These are phyloP conservation scores for Neofusicoccum umdonicola DNA, from an alignment of 2,329 filamentous ascomycete species.

Conservation along the genomic window DNA sequence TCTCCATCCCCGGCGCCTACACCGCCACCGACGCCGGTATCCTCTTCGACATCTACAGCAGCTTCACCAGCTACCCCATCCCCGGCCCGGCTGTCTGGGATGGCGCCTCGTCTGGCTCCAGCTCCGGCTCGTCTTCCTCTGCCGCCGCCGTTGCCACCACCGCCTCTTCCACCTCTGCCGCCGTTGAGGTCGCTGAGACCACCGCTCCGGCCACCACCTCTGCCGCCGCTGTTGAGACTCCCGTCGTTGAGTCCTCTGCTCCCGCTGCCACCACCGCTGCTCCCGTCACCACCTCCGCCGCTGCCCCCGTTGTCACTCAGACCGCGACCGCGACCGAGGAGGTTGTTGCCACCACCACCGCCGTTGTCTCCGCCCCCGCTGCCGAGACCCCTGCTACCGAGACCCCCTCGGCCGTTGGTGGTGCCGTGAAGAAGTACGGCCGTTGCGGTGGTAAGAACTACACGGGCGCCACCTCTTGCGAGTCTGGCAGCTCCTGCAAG, in stretches of 20 bases:
- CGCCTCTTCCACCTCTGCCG: constrained; percentile 19
- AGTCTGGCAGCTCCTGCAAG: constrained; percentile 36
- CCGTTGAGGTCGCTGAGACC: neutral
- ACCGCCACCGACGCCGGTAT: constrained; percentile 39
- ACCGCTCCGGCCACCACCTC: constrained; percentile 22
- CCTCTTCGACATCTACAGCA: constrained; percentile 42
- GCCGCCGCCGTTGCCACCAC: constrained; percentile 21
- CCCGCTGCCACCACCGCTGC: constrained; percentile 9
- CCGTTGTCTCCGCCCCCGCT: constrained; percentile 19
- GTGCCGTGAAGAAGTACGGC: constrained; percentile 30
- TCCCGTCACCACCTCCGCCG: neutral
- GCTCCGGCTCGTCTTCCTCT: constrained; percentile 21
- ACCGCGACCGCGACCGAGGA: constrained; percentile 18
- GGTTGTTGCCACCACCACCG: constrained; percentile 17
- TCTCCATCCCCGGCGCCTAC: constrained; percentile 48
- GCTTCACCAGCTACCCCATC: constrained; percentile 39
- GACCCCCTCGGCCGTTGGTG: constrained; percentile 18
- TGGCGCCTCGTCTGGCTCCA: constrained; percentile 23
- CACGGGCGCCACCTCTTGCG: constrained; percentile 38
- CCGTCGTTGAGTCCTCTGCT: constrained; percentile 18
- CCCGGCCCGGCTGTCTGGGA: constrained; percentile 44
- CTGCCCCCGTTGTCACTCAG: neutral
- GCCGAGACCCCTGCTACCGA: constrained; percentile 18
- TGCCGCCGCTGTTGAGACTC: constrained; percentile 19
- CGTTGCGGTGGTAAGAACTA: constrained; percentile 42